Conservation (phyloP, 805 yeast species). For the Tetrapisispora namnaoensis region DNA sequence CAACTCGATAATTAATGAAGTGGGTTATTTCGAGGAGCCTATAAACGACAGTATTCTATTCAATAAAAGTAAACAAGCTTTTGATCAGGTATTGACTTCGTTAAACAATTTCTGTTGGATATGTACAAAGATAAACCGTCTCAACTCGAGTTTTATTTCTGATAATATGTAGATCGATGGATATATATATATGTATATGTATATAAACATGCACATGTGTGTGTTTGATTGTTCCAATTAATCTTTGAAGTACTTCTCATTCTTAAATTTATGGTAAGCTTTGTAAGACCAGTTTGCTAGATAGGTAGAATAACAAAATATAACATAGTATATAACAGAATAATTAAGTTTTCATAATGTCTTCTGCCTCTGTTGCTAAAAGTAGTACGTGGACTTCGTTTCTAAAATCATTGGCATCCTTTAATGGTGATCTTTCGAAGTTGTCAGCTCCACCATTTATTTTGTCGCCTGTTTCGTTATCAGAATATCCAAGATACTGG, state of each 20-base stretch:
- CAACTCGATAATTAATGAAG: neutral
- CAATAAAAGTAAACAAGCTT: neutral
- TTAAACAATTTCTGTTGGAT: too few species aligned
- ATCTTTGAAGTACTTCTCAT: too few species aligned
- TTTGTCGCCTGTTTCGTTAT: constrained; percentile 76
- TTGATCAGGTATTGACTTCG: neutral
- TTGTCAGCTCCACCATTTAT: constrained; percentile 97
- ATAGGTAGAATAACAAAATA: too few species aligned
- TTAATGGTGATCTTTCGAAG: constrained; percentile 87
- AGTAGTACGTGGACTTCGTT: constrained; percentile 82
- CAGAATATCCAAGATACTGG: constrained; percentile 94
- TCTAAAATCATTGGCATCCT: constrained; percentile 80
- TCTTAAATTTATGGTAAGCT: too few species aligned
- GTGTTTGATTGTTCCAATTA: too few species aligned
- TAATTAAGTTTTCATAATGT: neutral
- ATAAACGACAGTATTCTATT: neutral
- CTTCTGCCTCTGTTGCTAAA: constrained; percentile 11
- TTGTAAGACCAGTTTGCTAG: neutral
- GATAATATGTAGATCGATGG: too few species aligned
- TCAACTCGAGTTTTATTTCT: too few species aligned
- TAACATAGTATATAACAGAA: neutral
- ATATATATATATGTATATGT: too few species aligned
- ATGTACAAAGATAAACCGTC: too few species aligned
- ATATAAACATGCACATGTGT: too few species aligned
- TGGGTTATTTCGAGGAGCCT: neutral